phyloP scores from a whole-genome alignment of 2,329 filamentous ascomycete genomes.

The Calonectria pseudoreteaudii region DNA sequence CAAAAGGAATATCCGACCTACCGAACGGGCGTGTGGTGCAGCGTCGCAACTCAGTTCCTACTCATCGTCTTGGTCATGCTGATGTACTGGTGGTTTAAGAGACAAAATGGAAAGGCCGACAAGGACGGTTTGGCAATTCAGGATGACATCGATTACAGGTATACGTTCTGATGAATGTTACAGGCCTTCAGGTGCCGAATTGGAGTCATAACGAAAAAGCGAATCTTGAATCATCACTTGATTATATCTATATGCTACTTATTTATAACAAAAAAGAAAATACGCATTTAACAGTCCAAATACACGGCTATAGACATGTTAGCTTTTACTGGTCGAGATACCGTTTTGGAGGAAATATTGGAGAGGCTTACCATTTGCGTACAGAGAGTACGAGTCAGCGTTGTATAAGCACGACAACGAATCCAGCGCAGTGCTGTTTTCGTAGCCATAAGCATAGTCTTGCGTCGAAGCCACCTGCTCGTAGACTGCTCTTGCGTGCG shows the following conservation, averaged over 20 bases:
- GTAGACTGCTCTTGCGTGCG: conserved; percentile 31
- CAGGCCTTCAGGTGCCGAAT: not conserved
- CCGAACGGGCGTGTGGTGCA: conserved; percentile 43
- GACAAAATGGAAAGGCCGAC: conserved; percentile 27
- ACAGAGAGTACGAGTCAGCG: conserved; percentile 32
- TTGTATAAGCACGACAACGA: conserved; percentile 29
- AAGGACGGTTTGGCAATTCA: conserved; percentile 24
- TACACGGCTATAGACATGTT: not conserved
- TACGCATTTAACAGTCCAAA: not conserved
- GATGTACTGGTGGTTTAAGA: conserved; percentile 27
- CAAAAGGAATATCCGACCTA: conserved; percentile 46
- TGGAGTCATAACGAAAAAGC: no score
- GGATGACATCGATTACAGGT: conserved; percentile 28
- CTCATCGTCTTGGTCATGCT: conserved; percentile 21
- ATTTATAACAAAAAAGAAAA: not conserved
- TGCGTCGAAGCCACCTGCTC: conserved; percentile 27
- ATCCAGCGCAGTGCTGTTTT: conserved; percentile 34
- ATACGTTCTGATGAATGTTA: conserved; percentile 19
- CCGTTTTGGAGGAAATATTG: not conserved
- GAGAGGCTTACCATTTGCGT: conserved; percentile 29
- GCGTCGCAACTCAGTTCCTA: conserved; percentile 37
- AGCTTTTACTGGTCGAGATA: not conserved
- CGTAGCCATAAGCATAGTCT: conserved; percentile 36
- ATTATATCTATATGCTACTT: not conserved
- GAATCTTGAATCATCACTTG: not conserved